Evolutionary conservation across 2,329 filamentous ascomycete species (phyloP).

Genomic region (Lachnellula hyalina): DNA sequence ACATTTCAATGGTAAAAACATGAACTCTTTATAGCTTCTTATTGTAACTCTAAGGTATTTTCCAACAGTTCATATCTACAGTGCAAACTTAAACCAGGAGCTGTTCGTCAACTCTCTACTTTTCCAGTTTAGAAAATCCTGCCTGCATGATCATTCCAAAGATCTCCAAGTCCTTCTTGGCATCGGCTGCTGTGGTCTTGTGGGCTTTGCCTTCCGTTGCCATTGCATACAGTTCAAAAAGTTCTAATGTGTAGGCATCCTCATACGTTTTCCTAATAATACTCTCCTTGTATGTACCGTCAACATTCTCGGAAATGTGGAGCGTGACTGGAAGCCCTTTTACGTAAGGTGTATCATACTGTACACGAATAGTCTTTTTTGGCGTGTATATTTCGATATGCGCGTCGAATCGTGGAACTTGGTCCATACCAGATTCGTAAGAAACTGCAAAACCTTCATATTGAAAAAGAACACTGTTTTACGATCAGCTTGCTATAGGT

Average conservation of each 20-base stretch:
- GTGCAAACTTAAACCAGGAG: too few relatives aligned
- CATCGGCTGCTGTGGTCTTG: conserved; percentile 32
- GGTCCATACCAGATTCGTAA: conserved; percentile 52
- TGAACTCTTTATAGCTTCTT: too few relatives aligned
- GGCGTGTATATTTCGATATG: conserved; percentile 47
- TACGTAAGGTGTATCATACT: conserved; percentile 54
- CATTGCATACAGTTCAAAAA: conserved; percentile 32
- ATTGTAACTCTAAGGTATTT: too few relatives aligned
- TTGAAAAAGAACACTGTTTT: background rate
- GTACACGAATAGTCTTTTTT: conserved; percentile 48
- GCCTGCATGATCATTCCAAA: conserved; percentile 14
- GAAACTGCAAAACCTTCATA: conserved; percentile 41
- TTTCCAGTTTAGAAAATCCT: too few relatives aligned
- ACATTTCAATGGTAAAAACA: too few relatives aligned
- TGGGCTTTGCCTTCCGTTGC: conserved; percentile 25
- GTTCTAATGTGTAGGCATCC: conserved; percentile 36
- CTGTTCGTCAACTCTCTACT: too few relatives aligned
- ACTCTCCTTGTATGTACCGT: conserved; percentile 37
- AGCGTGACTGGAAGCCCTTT: conserved; percentile 44
- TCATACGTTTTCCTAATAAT: conserved; percentile 35
- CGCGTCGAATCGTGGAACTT: conserved; percentile 48
- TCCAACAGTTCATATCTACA: too few relatives aligned
- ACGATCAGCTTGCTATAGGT: background rate
- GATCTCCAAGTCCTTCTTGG: conserved; percentile 16
- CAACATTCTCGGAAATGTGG: conserved; percentile 39